Evolutionary conservation across 2,329 filamentous ascomycete genomes (phyloP).

Genomic region (Epichloe aotearoae): DNA sequence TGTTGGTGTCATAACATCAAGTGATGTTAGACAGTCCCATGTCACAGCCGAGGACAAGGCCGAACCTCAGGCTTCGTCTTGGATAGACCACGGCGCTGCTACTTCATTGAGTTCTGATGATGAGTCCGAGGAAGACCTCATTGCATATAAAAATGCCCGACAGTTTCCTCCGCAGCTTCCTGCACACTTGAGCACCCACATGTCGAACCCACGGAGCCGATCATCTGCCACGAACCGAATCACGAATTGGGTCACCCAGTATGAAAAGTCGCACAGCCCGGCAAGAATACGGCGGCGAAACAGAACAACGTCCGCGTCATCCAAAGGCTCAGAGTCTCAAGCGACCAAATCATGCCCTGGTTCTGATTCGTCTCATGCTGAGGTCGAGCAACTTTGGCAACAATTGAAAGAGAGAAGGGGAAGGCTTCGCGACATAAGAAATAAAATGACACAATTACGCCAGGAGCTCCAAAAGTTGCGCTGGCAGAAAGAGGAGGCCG

Average conservation of each 20-base stretch:
- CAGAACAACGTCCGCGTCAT: slow-evolving; percentile 1
- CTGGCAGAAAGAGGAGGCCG: slow-evolving; percentile 20
- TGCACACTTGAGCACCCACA: slow-evolving; percentile 11
- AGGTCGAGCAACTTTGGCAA: slow-evolving; percentile 22
- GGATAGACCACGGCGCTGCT: neutral
- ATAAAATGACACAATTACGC: slow-evolving; percentile 20
- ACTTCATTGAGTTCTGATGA: slow-evolving; percentile 9
- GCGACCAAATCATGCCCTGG: neutral
- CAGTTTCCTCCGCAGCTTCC: slow-evolving; percentile 21
- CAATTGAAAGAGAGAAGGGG: slow-evolving; percentile 21
- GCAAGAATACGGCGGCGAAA: slow-evolving; percentile 8
- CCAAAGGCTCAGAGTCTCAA: slow-evolving; percentile 6
- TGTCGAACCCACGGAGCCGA: slow-evolving; percentile 12
- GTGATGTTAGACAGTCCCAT: neutral
- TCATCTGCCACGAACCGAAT: slow-evolving; percentile 20
- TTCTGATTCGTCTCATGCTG: slow-evolving; percentile 14
- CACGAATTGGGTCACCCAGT: slow-evolving; percentile 20
- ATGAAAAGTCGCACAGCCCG: slow-evolving; percentile 16
- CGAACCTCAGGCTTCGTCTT: slow-evolving; percentile 2
- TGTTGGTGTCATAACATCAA: neutral
- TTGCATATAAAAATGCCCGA: slow-evolving; percentile 17
- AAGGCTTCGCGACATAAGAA: slow-evolving; percentile 16
- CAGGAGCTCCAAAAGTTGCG: slow-evolving; percentile 19
- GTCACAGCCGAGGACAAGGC: neutral
- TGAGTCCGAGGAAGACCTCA: slow-evolving; percentile 16